phyloP scores from a whole-genome alignment of 805 yeast species.

The Nadsonia fulvescens region DNA sequence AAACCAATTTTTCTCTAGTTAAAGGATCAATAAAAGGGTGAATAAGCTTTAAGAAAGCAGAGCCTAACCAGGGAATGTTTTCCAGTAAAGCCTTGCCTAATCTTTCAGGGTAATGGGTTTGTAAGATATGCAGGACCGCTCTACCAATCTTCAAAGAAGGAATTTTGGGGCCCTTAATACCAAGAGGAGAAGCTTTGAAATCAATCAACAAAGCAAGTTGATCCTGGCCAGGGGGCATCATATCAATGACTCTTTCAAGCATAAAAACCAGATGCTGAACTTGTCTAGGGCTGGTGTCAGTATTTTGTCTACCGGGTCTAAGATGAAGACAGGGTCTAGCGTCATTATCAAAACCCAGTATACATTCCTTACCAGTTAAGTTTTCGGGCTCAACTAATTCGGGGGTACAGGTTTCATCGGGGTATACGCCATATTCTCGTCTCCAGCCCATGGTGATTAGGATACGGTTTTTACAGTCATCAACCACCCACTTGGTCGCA shows the following conservation, averaged over 20 bases:
- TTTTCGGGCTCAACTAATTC: slow-evolving; percentile 38
- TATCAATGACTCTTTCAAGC: slow-evolving; percentile 83
- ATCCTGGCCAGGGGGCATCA: slow-evolving; percentile 94
- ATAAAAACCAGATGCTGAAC: slow-evolving; percentile 90
- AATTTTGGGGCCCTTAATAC: slow-evolving; percentile 38
- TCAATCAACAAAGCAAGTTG: slow-evolving; percentile 81
- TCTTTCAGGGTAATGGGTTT: slow-evolving; percentile 95
- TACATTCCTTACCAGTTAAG: slow-evolving; percentile 82
- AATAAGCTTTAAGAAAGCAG: slow-evolving; percentile 80
- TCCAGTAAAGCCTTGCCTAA: slow-evolving; percentile 82
- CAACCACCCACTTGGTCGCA: slow-evolving; percentile 79
- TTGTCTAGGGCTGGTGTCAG: slow-evolving; percentile 75
- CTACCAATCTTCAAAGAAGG: slow-evolving; percentile 85
- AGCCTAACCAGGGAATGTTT: slow-evolving; percentile 85
- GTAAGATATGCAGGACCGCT: slow-evolving; percentile 82
- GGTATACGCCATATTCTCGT: slow-evolving; percentile 67
- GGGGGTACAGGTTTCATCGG: slow-evolving; percentile 16
- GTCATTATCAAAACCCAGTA: slow-evolving; percentile 79
- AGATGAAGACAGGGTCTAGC: slow-evolving; percentile 83
- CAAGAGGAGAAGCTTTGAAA: slow-evolving; percentile 59
- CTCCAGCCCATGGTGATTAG: slow-evolving; percentile 79
- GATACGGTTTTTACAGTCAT: slow-evolving; percentile 56
- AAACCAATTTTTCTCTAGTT: slow-evolving; percentile 84
- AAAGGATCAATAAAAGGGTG: slow-evolving; percentile 93
- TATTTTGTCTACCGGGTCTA: slow-evolving; percentile 90